Evolutionary conservation across 106 monocot genomes (phyloP).

Genomic region (Phalaenopsis aphrodite): DNA sequence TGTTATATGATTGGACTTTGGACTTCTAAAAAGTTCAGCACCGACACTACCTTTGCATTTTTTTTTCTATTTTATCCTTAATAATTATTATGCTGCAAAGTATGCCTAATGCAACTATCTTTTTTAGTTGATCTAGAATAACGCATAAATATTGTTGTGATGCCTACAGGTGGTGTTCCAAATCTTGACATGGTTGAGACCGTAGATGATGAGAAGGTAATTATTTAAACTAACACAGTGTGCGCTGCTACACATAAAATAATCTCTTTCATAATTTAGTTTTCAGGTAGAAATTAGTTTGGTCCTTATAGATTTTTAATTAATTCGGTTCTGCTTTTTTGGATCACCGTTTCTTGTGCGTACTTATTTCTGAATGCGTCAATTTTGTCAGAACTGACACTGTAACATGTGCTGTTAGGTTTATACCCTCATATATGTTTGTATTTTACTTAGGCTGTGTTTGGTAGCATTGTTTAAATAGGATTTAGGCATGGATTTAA

Average conservation of each 20-base stretch:
- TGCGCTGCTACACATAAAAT: background rate
- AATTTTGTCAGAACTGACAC: background rate
- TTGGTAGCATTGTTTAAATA: too few species aligned
- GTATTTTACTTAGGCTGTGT: background rate
- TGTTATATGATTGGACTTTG: background rate
- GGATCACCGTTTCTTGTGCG: background rate
- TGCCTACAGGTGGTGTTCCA: slow-evolving; percentile 65
- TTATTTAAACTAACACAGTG: background rate
- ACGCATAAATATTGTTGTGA: background rate
- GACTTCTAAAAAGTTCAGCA: background rate
- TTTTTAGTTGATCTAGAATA: background rate
- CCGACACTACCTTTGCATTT: background rate
- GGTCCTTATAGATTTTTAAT: background rate
- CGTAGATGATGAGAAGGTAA: slow-evolving; percentile 91
- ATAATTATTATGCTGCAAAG: background rate
- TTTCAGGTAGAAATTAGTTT: background rate
- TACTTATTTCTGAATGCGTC: background rate
- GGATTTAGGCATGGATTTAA: too few species aligned
- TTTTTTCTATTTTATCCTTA: background rate
- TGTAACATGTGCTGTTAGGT: background rate
- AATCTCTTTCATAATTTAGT: background rate
- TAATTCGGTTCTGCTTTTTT: background rate
- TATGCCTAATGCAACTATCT: background rate
- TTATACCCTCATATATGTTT: background rate
- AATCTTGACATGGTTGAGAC: slow-evolving; percentile 92